These are phyloP conservation scores for Eustoma russellianum DNA, from an alignment of 257 asterid genomes.

Conservation along the genomic window DNA sequence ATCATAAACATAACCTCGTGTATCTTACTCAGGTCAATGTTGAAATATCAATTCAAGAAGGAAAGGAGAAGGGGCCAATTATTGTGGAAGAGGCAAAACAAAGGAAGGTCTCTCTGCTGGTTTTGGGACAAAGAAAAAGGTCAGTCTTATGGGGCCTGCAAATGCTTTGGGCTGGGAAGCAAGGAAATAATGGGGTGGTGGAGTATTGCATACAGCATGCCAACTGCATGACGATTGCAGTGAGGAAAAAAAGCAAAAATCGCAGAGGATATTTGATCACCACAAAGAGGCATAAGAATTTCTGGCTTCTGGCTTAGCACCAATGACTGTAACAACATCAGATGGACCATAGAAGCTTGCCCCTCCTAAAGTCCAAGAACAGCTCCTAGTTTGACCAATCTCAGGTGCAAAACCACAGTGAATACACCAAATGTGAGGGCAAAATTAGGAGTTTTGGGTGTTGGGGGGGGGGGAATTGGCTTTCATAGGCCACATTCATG, in stretches of 20 bases:
- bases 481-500: no score
- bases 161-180: conserved; percentile 42
- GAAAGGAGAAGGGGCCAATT: conserved; percentile 52
- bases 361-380: no score
- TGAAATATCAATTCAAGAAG: conserved; percentile 53
- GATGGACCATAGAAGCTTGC: neutral
- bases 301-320: conserved; percentile 86
- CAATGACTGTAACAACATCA: neutral
- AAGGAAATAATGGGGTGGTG: conserved; percentile 29
- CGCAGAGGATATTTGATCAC: conserved; percentile 84
- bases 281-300: conserved; percentile 83
- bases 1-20: no score
- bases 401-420: neutral
- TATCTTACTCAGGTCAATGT: conserved; percentile 48
- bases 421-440: neutral
- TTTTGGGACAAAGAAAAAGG: conserved; percentile 59
- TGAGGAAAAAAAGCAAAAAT: conserved; percentile 60
- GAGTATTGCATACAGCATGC: conserved; percentile 78
- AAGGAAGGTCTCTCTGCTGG: conserved; percentile 43
- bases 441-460: neutral
- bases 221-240: conserved; percentile 83
- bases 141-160: conserved; percentile 51
- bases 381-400: no score
- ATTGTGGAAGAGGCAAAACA: conserved; percentile 65
- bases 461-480: no score